phyloP scores from a whole-genome alignment of 495 filamentous ascomycete species.

The Podospora conica region DNA sequence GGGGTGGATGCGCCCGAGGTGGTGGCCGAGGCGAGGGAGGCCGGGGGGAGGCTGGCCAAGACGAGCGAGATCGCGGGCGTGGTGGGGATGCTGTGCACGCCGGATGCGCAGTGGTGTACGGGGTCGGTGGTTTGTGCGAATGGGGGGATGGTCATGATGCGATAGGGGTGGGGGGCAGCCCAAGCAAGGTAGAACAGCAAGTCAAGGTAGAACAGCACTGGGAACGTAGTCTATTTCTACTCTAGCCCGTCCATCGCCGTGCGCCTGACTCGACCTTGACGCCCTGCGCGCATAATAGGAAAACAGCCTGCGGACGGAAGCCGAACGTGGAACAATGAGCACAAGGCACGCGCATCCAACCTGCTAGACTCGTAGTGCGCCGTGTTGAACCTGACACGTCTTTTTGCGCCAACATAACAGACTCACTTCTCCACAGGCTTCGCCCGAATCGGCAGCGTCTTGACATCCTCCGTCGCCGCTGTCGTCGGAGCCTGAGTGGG shows the following conservation, averaged over 20 bases:
- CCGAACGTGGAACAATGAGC: neutral
- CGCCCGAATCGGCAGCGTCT: conserved; percentile 21
- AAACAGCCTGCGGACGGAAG: neutral
- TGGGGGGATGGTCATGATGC: conserved; percentile 65
- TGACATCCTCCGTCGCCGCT: conserved; percentile 18
- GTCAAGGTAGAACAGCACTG: neutral
- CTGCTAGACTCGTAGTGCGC: neutral
- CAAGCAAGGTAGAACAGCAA: neutral
- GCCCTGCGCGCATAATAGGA: neutral
- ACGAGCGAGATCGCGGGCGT: conserved; percentile 74
- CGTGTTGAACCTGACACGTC: neutral
- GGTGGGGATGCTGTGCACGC: conserved; percentile 74
- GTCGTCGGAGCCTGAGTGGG: conserved; percentile 5
- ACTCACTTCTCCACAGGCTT: conserved; percentile 22
- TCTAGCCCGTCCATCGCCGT: neutral
- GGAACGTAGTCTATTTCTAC: conserved; percentile 2
- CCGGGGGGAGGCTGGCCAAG: conserved; percentile 67
- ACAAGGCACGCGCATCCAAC: neutral
- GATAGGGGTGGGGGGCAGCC: conserved; percentile 20
- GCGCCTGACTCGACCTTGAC: neutral
- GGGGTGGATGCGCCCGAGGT: conserved; percentile 57
- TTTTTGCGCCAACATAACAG: neutral
- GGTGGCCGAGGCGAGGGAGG: conserved; percentile 46
- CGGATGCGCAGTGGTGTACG: conserved; percentile 73
- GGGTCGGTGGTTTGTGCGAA: conserved; percentile 85